Base-by-base conservation (phyloP, 2,329 filamentous ascomycete species). In the Phaeophleospora eucalypticola region DNA sequence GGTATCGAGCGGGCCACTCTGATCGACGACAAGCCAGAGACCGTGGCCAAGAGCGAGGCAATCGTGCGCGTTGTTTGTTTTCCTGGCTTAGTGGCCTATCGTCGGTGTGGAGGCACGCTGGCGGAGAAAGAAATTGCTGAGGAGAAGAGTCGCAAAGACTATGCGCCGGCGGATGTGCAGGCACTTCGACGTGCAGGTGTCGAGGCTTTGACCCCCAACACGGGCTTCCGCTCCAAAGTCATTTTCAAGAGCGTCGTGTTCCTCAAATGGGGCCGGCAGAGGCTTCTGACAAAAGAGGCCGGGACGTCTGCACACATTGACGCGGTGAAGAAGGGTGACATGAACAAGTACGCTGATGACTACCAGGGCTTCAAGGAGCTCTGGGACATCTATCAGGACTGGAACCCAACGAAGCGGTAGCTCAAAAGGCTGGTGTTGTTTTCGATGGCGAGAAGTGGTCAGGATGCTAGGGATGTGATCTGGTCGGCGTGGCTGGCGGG, bases 261-360 rank as follows among this genome's bases (percentile, higher is more conserved):
- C 18, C 52, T 63, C 40, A 36, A 49, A 18, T 64, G 61, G 61
- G 61, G 61, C 41, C 53, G 54, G 48, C 61, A 63, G 46, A 37
- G 57, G 29, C 53, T 62, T 14, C 44, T 63, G 43, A 60, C 61
- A 10, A 58, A 49, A 21, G 59, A 63, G 43, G 59, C 61, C 10
- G 61, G 59, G n/a, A 63, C 61, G 12, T 55, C 51, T 8, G 44
- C 45, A 9, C 54, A 62, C 45, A 48, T 63, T 8, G 56, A 62
- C 32, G 60, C 58, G 2, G 45, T 54, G 27, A 43, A 52, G 17
- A 49, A 57, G 36, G 50, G 48, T 2, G 49, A 48, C 8, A 48
- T 41, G 43, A 32, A 43, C 27, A 66, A 34, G 56, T 62, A 62
- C 29, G 65, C 67, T 36, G 63, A 65, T 20, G 69, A 70, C 45